Evolutionary conservation across 2,329 filamentous ascomycete genomes (phyloP).

Genomic region (Arthroderma uncinatum): DNA sequence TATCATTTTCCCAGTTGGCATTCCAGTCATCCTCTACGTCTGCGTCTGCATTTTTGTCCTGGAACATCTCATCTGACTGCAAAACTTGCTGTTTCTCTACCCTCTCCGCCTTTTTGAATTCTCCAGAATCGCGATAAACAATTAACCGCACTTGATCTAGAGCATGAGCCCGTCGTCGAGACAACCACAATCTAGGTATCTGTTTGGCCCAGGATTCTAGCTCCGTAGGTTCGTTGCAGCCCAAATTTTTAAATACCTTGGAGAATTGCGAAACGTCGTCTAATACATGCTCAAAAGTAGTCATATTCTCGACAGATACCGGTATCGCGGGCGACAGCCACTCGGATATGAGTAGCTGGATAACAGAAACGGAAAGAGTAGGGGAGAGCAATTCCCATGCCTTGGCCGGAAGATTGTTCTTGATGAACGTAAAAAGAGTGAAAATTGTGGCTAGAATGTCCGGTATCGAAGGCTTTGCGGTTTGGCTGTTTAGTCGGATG

Average conservation of each 20-base stretch:
- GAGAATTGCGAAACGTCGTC: constrained; percentile 55
- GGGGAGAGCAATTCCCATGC: constrained; percentile 49
- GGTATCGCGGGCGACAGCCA: constrained; percentile 74
- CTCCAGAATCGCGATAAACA: constrained; percentile 55
- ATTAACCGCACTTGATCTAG: constrained; percentile 62
- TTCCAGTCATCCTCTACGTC: constrained; percentile 75
- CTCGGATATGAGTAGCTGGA: constrained; percentile 54
- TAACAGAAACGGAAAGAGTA: constrained; percentile 58
- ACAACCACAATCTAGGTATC: constrained; percentile 73
- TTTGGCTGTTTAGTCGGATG: constrained; percentile 21
- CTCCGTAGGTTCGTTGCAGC: constrained; percentile 51
- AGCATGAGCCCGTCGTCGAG: constrained; percentile 67
- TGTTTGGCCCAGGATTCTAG: constrained; percentile 70
- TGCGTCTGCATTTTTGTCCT: constrained; percentile 41
- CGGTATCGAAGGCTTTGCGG: constrained; percentile 21
- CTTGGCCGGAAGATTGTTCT: constrained; percentile 38
- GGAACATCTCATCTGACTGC: constrained; percentile 54
- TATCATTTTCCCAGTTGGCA: constrained; percentile 44
- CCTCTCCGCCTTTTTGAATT: constrained; percentile 62
- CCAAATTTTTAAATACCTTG: constrained; percentile 47
- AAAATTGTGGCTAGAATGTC: constrained; percentile 36
- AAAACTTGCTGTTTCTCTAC: constrained; percentile 74
- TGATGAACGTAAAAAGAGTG: constrained; percentile 41
- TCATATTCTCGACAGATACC: constrained; percentile 58
- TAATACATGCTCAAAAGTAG: constrained; percentile 60